These are phyloP conservation scores for Colletotrichum viniferum DNA, from an alignment of 2,329 filamentous ascomycete species.

Conservation along the genomic window DNA sequence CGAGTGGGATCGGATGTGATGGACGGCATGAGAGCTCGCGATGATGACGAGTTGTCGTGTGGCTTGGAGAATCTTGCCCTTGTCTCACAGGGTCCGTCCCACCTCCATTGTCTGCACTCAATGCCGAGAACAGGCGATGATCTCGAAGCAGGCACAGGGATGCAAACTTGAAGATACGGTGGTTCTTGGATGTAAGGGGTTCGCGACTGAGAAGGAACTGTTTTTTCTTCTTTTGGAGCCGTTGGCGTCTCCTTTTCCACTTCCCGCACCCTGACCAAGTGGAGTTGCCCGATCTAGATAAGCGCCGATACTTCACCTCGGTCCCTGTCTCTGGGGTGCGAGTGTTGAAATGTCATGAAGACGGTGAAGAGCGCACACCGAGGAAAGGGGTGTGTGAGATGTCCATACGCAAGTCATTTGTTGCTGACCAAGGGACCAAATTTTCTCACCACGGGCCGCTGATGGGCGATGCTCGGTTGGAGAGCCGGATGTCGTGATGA, in stretches of 20 bases:
- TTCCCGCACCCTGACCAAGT: slow-evolving; percentile 2
- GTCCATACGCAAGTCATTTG: neutral
- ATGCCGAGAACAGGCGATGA: neutral
- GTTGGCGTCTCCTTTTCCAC: slow-evolving; percentile 1
- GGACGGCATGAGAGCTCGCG: neutral
- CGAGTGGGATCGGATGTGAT: neutral
- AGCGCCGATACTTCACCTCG: neutral
- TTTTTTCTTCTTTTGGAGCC: neutral
- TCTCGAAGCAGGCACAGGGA: neutral
- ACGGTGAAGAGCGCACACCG: neutral
- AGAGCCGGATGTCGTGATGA: neutral
- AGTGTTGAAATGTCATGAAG: neutral
- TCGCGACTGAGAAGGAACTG: neutral
- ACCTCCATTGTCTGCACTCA: neutral
- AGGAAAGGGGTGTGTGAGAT: neutral
- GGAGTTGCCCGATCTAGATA: slow-evolving; percentile 6
- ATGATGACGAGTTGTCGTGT: slow-evolving; percentile 3
- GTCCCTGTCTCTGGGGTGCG: neutral
- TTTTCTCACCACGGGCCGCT: neutral
- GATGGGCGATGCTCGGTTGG: neutral
- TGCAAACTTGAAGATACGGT: neutral
- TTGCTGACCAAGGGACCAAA: neutral
- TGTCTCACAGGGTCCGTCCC: neutral
- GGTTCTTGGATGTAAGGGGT: neutral
- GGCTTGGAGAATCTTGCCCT: slow-evolving; percentile 4